Evolutionary conservation across 2,329 filamentous ascomycete genomes (phyloP), one percentile per base, ranked within the genome.

Genomic region (Aspergillus sp.): DNA sequence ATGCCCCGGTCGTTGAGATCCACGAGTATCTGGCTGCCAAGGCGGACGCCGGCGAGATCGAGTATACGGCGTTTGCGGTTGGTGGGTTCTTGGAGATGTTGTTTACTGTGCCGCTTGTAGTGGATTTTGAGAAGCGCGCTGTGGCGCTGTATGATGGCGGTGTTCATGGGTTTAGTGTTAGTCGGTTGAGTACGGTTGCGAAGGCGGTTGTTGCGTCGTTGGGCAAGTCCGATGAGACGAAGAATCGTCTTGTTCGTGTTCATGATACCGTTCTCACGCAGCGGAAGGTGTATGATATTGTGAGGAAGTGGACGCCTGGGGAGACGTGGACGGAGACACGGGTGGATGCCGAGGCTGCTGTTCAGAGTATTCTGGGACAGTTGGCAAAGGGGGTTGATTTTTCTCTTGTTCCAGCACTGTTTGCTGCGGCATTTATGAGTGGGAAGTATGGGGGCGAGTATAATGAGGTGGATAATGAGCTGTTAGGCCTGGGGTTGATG

Each of bases 401-500:
- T 3, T 21, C 5, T 0, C 19, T 27, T 31, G 7, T 46, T 15
- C 3, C 23, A 4, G 33, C 14, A 14, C 9, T 52, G 27, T 52
- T 56, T 15, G 37, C 15, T 15, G 27, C 48, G 25, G 55, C 48
- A 2, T 9, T 56, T 8, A 15, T 56, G 27, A 41, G 47, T 46
- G 48, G 55, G 4, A 46, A 45, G 31, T 56, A 40, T 47, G 40
- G 43, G 5, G n/a, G 37, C 6, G 47, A 19, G 15, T 56, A 56
- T 46, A 21, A 14, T 12, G n/a, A 15, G 6, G 47, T 52, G 2
- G 55, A 56, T 46, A 56, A 56, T 56, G 55, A 56, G 41, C 46
- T 52, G 12, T 15, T 56, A 12, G 55, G 55, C 1, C 7, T 56
- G 11, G 47, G 23, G 12, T 5, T 46, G 9, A 33, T 52, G 40